Evolutionary conservation across 192 early-diverging fungal genomes (phyloP).

Genomic region (Coemansia erecta): DNA sequence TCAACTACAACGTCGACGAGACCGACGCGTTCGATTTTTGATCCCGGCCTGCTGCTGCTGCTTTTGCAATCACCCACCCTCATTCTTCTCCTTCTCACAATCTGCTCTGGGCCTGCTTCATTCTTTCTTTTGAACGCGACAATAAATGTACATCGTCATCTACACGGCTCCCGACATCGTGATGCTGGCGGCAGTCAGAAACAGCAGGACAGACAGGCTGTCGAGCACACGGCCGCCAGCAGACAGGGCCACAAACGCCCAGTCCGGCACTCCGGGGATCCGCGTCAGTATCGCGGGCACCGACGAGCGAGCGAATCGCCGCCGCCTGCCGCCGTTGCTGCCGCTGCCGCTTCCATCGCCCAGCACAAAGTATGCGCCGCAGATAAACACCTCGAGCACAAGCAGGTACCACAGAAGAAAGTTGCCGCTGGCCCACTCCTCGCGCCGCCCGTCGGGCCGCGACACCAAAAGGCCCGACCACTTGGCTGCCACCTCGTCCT

Average conservation of each 20-base stretch:
- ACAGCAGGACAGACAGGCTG: constrained; percentile 30
- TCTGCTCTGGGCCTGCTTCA: too few species aligned
- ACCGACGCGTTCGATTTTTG: constrained; percentile 12
- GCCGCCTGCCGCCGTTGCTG: background rate
- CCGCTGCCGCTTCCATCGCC: constrained; percentile 5
- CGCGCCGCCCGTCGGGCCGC: constrained; percentile 35
- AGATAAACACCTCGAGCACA: constrained; percentile 29
- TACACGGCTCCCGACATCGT: background rate
- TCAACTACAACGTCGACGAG: constrained; percentile 43
- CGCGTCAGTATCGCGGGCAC: constrained; percentile 6
- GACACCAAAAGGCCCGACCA: constrained; percentile 28
- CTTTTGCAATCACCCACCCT: too few species aligned
- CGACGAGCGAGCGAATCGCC: background rate
- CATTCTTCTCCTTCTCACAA: too few species aligned
- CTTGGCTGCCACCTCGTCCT: constrained; percentile 27
- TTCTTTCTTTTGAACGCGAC: background rate
- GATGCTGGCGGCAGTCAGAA: constrained; percentile 33
- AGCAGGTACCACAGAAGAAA: constrained; percentile 35
- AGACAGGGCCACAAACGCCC: constrained; percentile 18
- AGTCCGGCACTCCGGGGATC: constrained; percentile 27
- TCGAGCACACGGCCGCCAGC: constrained; percentile 29
- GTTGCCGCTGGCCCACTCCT: constrained; percentile 35
- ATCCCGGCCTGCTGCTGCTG: too few species aligned
- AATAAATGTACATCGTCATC: background rate
- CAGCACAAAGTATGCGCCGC: constrained; percentile 18